phyloP scores from a whole-genome alignment of 2,329 filamentous ascomycete species.

The Sporothrix brasiliensis region DNA sequence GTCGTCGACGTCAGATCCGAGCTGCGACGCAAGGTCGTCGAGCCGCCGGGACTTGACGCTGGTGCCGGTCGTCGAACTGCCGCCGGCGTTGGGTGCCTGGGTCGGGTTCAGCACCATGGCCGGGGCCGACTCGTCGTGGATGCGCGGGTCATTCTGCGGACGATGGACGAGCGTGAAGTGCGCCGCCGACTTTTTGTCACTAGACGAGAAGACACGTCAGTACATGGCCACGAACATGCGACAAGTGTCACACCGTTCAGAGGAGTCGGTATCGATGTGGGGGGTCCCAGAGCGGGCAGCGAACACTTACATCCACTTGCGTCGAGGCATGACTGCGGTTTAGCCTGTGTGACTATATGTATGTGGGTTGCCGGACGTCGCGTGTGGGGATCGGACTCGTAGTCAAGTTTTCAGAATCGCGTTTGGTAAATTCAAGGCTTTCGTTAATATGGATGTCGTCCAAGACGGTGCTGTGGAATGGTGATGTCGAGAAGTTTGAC shows the following conservation, averaged over 20 bases:
- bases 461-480: background rate
- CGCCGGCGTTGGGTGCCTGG: constrained; percentile 49
- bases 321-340: constrained; percentile 33
- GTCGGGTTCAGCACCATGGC: constrained; percentile 85
- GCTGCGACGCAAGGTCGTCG: constrained; percentile 73
- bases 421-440: background rate
- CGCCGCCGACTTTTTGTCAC: constrained; percentile 85
- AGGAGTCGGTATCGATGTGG: background rate
- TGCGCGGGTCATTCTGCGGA: constrained; percentile 94
- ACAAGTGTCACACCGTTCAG: constrained; percentile 1
- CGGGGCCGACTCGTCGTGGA: constrained; percentile 86
- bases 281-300: background rate
- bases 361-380: background rate
- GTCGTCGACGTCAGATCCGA: constrained; percentile 65
- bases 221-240: background rate
- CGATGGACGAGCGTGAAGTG: constrained; percentile 95
- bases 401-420: background rate
- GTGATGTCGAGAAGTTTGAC: background rate
- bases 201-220: constrained; percentile 39
- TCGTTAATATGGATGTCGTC: background rate
- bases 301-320: constrained; percentile 45
- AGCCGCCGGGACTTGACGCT: constrained; percentile 63
- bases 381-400: background rate
- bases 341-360: background rate
- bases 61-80: constrained; percentile 18